Base-by-base conservation (phyloP, 306 rosid species). In the Trifolium subterraneum region DNA sequence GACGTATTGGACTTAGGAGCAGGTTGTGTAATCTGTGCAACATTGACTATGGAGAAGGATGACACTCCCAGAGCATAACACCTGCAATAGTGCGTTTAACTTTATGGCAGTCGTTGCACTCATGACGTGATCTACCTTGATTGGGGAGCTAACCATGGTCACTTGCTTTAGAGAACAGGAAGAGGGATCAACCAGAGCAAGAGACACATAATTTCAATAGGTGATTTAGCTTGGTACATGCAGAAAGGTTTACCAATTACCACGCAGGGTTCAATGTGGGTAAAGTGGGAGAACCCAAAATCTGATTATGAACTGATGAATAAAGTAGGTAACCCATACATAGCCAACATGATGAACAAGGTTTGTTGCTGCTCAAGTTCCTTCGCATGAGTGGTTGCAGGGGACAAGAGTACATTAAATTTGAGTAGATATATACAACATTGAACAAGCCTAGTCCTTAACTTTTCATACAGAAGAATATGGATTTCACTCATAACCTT, bases 401-500 rank as follows among this genome's bases (percentile, higher is more conserved):
- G 62, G 25, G 25, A 1, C 13, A 55, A 20, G 31, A 20, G 15
- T 3, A 9, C 14, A 4, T 22, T 22, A 55, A 55, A 55, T 31
- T 55, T 2, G 10, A 22, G 25, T 22, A 22, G 25, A 22, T 18
- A 23, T 18, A 51, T 23, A 51, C 12, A 16, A 9, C 11, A 20
- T 19, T 19, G 60, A 54, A 54, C 29, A 54, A 20, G 10, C 31
- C n/a, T 56, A 23, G 16, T 36, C 69, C 29, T 64, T 64, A 64
- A 36, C 69, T 36, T 64, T 38, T 64, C 29, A 64, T 36, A 64
- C 29, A 19, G 2, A 63, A 29, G 69, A 63, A 36, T 33, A 35
- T 38, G 50, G 36, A 14, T 63, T 63, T 35, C 8, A 18, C 15
- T 63, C 47, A 29, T 58, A 33, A 61, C 67, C 66, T 60, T 60